Percentiles rank a stretch among this genome's conserved stretches.
Conservation (phyloP, 2,329 filamentous ascomycete genomes). For the Clarireedia sp. region DNA sequence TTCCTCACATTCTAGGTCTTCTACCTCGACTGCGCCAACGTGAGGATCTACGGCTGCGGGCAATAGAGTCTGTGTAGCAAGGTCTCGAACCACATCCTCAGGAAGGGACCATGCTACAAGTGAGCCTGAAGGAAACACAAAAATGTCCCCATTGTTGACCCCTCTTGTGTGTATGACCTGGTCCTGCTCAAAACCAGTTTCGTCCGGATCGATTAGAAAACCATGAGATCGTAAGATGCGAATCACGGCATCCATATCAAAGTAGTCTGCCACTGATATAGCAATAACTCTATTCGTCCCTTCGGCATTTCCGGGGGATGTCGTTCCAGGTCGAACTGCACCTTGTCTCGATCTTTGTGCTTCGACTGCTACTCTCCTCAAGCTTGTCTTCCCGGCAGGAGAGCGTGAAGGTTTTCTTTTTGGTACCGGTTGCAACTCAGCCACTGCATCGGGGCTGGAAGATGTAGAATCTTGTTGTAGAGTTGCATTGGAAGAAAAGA, state of each 20-base stretch:
- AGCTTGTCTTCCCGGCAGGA: constrained; percentile 58
- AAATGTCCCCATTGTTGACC: constrained; percentile 71
- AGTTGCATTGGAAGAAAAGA: constrained; percentile 59
- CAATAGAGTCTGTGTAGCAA: constrained; percentile 65
- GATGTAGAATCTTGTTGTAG: constrained; percentile 33
- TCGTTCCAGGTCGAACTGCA: constrained; percentile 18
- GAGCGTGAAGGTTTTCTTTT: constrained; percentile 41
- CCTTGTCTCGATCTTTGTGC: constrained; percentile 57
- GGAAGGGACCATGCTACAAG: constrained; percentile 88
- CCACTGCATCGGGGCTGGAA: not conserved
- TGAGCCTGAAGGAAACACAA: constrained; percentile 91
- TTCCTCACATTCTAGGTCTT: constrained; percentile 80
- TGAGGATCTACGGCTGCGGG: constrained; percentile 71
- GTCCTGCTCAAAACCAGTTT: constrained; percentile 50
- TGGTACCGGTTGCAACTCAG: constrained; percentile 9
- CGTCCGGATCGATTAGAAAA: constrained; percentile 54
- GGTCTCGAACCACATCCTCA: constrained; percentile 59
- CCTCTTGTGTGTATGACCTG: constrained; percentile 57
- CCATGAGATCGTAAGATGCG: constrained; percentile 50
- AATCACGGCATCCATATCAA: constrained; percentile 54
- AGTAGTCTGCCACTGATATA: constrained; percentile 55
- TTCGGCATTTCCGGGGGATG: constrained; percentile 30
- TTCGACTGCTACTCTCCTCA: constrained; percentile 79
- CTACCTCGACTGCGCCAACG: constrained; percentile 65
- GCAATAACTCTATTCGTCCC: constrained; percentile 41